Evolutionary conservation across 1,284 basidiomycete species (phyloP).

Genomic region (Tylopilus sp.): DNA sequence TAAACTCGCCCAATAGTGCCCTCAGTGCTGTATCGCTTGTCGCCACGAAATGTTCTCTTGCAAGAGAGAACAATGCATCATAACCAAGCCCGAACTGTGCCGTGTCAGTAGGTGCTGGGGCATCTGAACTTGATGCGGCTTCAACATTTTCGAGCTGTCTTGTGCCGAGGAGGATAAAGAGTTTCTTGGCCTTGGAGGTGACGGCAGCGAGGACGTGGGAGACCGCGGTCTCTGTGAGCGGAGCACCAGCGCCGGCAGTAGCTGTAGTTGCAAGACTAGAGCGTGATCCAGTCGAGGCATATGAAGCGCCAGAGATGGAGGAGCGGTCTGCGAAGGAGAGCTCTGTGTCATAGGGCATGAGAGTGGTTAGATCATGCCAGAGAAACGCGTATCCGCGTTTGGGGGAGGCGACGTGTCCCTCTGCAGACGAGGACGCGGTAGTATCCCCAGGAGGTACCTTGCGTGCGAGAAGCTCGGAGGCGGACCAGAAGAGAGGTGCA

Average conservation of each 20-base stretch:
- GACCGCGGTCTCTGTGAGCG: constrained; percentile 79
- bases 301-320: constrained; percentile 55
- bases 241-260: constrained; percentile 35
- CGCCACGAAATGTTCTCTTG: constrained; percentile 81
- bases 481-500: constrained; percentile 74
- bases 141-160: constrained; percentile 56
- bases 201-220: constrained; percentile 83
- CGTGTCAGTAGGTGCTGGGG: constrained; percentile 16
- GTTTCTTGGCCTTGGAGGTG: constrained; percentile 79
- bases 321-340: constrained; percentile 65
- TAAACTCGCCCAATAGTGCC: constrained; percentile 82
- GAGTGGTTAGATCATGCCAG: constrained; percentile 87
- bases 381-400: constrained; percentile 75
- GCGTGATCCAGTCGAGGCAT: constrained; percentile 39
- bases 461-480: constrained; percentile 56
- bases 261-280: constrained; percentile 35
- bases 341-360: constrained; percentile 78
- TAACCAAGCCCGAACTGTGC: constrained; percentile 57
- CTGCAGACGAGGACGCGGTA: background rate
- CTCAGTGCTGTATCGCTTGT: constrained; percentile 82
- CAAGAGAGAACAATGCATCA: constrained; percentile 61
- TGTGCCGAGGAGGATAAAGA: constrained; percentile 68
- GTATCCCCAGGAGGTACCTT: constrained; percentile 15
- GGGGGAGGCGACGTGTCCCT: constrained; percentile 25
- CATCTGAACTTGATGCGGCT: constrained; percentile 26